Conservation (phyloP, 495 filamentous ascomycete species). For the Daldinia concentrica region DNA sequence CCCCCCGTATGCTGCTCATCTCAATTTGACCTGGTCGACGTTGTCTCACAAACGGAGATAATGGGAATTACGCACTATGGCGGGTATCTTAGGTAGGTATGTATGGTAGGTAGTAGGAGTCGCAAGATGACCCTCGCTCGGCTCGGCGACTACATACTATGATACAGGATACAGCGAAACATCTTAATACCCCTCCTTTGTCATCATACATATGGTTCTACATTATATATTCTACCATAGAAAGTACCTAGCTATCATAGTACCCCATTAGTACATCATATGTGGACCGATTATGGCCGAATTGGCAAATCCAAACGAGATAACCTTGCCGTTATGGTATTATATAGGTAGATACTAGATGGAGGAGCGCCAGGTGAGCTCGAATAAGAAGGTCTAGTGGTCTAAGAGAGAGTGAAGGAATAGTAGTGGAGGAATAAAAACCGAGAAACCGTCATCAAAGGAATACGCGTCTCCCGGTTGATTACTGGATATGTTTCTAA, state of each 20-base stretch:
- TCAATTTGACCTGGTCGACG: slow-evolving; percentile 49
- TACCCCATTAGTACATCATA: slow-evolving; percentile 2
- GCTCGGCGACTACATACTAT: slow-evolving; percentile 36
- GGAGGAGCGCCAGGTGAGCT: slow-evolving; percentile 30
- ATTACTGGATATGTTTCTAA: slow-evolving; percentile 44
- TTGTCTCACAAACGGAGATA: slow-evolving; percentile 51
- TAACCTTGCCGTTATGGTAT: slow-evolving; percentile 24
- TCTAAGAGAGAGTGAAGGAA: slow-evolving; percentile 18
- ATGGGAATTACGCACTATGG: slow-evolving; percentile 42
- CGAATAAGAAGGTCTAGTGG: not conserved
- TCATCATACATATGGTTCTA: slow-evolving; percentile 35
- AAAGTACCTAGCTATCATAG: not conserved
- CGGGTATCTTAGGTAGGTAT: not conserved
- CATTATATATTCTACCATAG: not conserved
- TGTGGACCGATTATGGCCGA: slow-evolving; percentile 43
- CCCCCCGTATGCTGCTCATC: slow-evolving; percentile 46
- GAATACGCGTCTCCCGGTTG: slow-evolving; percentile 37
- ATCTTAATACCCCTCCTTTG: slow-evolving; percentile 36
- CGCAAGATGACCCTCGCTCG: slow-evolving; percentile 44
- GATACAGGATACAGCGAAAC: not conserved
- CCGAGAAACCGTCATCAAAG: slow-evolving; percentile 12
- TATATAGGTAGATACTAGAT: not conserved
- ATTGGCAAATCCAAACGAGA: slow-evolving; percentile 36
- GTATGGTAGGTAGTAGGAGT: slow-evolving; percentile 22
- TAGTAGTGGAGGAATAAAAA: not conserved